Evolutionary conservation across 78 protist genomes (phyloP).

Genomic region (Protostelium mycophagum): DNA sequence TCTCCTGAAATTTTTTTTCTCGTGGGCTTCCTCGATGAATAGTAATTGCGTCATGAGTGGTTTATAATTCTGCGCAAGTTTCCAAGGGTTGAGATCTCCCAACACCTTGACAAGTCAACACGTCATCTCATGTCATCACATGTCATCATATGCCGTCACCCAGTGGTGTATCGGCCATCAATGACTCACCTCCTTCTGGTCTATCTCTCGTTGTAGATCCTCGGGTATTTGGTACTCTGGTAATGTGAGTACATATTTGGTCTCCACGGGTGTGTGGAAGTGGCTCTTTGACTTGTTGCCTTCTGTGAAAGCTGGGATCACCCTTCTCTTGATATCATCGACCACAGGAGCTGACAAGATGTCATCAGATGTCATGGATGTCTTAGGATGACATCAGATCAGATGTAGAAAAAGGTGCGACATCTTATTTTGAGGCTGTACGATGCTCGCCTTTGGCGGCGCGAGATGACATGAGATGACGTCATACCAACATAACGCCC

Average conservation of each 20-base stretch:
- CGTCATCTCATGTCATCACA: background rate
- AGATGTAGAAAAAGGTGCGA: too few relatives aligned
- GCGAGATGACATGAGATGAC: too few relatives aligned
- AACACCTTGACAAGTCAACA: background rate
- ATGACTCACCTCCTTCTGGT: background rate
- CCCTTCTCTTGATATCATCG: background rate
- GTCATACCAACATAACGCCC: too few relatives aligned
- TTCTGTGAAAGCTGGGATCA: background rate
- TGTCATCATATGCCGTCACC: too few relatives aligned
- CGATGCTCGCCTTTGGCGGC: too few relatives aligned
- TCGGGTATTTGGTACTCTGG: background rate
- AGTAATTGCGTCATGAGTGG: background rate
- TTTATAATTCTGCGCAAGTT: background rate
- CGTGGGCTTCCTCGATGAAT: background rate
- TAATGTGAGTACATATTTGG: background rate
- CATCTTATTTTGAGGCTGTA: too few relatives aligned
- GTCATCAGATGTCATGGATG: too few relatives aligned
- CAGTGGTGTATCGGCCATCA: too few relatives aligned
- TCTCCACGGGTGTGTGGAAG: background rate
- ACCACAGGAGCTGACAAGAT: background rate
- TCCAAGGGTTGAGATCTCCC: background rate
- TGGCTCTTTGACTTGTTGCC: background rate
- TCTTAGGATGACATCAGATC: too few relatives aligned
- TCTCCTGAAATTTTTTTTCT: background rate
- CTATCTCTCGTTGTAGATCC: background rate